Percentiles rank a stretch among this genome's conserved stretches.
These are phyloP conservation scores for Alternaria sp. DNA, from an alignment of 2,329 filamentous ascomycete genomes.

Conservation along the genomic window DNA sequence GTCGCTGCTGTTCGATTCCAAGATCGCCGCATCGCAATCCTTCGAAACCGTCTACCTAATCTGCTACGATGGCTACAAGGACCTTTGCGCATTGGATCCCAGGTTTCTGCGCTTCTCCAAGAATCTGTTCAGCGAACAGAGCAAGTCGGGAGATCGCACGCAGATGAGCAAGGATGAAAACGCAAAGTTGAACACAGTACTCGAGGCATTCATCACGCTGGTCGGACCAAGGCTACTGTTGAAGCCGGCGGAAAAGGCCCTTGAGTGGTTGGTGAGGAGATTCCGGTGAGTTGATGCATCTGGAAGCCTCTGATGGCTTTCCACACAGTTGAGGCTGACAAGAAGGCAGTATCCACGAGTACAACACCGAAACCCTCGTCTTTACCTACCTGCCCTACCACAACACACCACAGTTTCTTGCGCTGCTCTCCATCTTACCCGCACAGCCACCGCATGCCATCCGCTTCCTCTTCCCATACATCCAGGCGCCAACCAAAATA, in stretches of 20 bases:
- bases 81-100: constrained; percentile 85
- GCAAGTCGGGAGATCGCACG: constrained; percentile 84
- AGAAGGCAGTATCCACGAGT: constrained; percentile 75
- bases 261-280: constrained; percentile 93
- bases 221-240: constrained; percentile 80
- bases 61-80: constrained; percentile 88
- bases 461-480: constrained; percentile 86
- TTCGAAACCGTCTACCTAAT: constrained; percentile 89
- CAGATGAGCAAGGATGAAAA: constrained; percentile 87
- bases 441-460: constrained; percentile 76
- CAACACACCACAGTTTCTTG: constrained; percentile 82
- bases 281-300: constrained; percentile 61
- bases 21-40: constrained; percentile 84
- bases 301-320: not conserved
- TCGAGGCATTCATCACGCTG: constrained; percentile 85
- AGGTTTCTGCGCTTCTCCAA: constrained; percentile 78
- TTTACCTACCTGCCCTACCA: constrained; percentile 95
- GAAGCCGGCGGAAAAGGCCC: constrained; percentile 85
- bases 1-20: constrained; percentile 91
- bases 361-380: constrained; percentile 81
- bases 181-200: constrained; percentile 76
- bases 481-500: constrained; percentile 76
- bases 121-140: constrained; percentile 92
- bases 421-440: constrained; percentile 86
- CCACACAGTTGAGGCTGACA: not conserved